Base-by-base conservation (phyloP, 2,329 filamentous ascomycete species). In the Davidsoniella virescens region DNA sequence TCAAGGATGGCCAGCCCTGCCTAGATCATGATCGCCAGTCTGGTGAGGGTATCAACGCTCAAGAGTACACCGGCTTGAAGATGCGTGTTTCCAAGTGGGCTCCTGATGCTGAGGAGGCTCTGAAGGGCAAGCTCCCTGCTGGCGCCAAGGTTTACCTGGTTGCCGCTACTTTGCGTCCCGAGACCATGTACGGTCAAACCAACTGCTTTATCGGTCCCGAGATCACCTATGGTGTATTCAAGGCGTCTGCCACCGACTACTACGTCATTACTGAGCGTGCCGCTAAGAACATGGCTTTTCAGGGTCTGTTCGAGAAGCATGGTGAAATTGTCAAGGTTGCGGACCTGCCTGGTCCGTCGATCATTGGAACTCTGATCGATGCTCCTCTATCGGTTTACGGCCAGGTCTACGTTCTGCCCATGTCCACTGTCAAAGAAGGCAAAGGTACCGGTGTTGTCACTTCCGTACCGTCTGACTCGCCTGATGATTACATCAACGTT, bases 111-210 rank as follows among this genome's bases (percentile, higher is more conserved):
- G 76, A 78, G 56, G 76, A 82, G 57, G 69, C 76, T 49, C 67
- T 96, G 52, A 75, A 82, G 62, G 81, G 77, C 56, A 92, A 90
- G 68, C 68, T 96, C 3, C 84, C 90, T 5, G 73, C 80, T 36
- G 79, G 76, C 56, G 82, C 85, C 43, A 83, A 83, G 54, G 82
- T 95, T 51, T 96, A 82, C 69, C 83, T 96, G 59, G 78, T 96
- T 10, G 84, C 92, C 10, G 92, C 92, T 14, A 96, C 92, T 50
- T 75, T 98, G 54, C 76, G 92, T 55, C 87, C 92, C 2, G 92
- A 98, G 71, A 98, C 92, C 36, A 96, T 98, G 90, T 98, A 96
- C 63, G 93, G 93, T 39, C 92, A 96, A 66, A 93, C 81, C 3
- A 93, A 86, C 68, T 94, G 88, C 64, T 98, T 96, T 59, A 86